Base-by-base conservation (phyloP, 495 filamentous ascomycete genomes). In the Penicillium antarcticum region DNA sequence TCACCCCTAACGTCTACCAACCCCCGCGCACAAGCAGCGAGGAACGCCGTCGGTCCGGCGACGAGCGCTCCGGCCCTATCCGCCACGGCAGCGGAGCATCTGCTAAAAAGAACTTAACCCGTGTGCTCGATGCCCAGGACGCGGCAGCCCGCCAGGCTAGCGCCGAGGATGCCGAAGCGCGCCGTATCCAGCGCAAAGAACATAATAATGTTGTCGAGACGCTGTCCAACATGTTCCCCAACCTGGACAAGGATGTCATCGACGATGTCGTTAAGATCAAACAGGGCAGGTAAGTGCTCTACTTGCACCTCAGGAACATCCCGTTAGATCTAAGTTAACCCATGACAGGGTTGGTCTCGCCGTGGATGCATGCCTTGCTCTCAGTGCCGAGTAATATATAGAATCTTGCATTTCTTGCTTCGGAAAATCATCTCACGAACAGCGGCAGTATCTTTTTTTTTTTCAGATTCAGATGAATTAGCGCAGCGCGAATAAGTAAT, bases 131-230 rank as follows among this genome's bases (percentile, higher is more conserved):
- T 42, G 89, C 89, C 6, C 89, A 95, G 70, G 92, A 97, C 65
- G 87, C 91, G 26, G 94, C 91, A n/a, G 92, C 91, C 17, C 79
- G 89, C 13, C 94, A 97, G 65, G 95, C 95, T 3, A 94, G 89
- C 49, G 92, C 90, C 0, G 94, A 99, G 69, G 83, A 83, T 24
- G 95, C 91, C 9, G 89, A 97, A 67, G 92, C 92, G 24, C 83
- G 87, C 42, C 78, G 87, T 38, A 87, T 99, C 54, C 86, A 92
- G 51, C 78, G 85, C 41, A 85, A 82, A 29, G 94, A 99, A 74
- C 91, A 97, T 65, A 77, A 82, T 36, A 89, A 89, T 62, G 85
- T 99, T 5, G 94, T 97, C 1, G 92, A 97, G 61, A 95, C 89
- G 13, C 71, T 97, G 36, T 84, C 87, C 16, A 86, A 88, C 42